A percentile compares a stretch with the other conserved stretches of the same genome.
Evolutionary conservation across 1,284 basidiomycete species (phyloP).

Genomic region (Trichosporon asahii): DNA sequence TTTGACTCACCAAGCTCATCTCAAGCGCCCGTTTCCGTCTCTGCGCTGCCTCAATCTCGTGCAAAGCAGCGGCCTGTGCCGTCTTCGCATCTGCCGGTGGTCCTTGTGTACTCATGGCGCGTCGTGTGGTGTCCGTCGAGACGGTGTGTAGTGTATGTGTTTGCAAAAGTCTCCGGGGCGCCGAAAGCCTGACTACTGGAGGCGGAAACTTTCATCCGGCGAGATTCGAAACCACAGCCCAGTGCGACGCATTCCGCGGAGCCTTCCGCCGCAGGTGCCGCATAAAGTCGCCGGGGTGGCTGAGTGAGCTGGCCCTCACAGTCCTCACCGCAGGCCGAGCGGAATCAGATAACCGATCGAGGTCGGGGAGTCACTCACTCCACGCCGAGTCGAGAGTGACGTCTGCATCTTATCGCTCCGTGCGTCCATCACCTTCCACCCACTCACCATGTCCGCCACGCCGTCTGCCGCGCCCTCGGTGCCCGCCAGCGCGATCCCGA

Average conservation of each 20-base stretch:
- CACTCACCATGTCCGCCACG: neutral
- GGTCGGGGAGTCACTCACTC: neutral
- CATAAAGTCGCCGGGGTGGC: neutral
- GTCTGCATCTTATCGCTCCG: neutral
- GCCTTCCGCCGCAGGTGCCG: neutral
- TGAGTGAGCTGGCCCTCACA: too few relatives aligned
- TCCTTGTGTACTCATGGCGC: conserved; percentile 41
- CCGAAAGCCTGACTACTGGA: too few relatives aligned
- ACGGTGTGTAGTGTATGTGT: neutral
- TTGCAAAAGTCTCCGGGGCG: neutral
- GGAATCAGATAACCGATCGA: conserved; percentile 7
- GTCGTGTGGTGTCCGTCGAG: neutral
- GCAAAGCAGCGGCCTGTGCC: conserved; percentile 44
- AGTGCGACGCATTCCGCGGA: neutral
- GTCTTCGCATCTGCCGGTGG: conserved; percentile 50
- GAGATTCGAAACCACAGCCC: neutral
- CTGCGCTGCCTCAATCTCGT: conserved; percentile 45
- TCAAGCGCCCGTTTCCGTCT: conserved; percentile 42
- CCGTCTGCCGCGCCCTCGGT: neutral
- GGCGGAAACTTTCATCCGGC: neutral
- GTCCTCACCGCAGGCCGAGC: neutral
- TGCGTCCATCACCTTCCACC: neutral
- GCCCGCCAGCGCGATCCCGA: neutral
- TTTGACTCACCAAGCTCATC: conserved; percentile 34
- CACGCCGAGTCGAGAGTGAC: neutral